Conservation (phyloP, 257 asterid genomes). For the Penstemon barbatus region DNA sequence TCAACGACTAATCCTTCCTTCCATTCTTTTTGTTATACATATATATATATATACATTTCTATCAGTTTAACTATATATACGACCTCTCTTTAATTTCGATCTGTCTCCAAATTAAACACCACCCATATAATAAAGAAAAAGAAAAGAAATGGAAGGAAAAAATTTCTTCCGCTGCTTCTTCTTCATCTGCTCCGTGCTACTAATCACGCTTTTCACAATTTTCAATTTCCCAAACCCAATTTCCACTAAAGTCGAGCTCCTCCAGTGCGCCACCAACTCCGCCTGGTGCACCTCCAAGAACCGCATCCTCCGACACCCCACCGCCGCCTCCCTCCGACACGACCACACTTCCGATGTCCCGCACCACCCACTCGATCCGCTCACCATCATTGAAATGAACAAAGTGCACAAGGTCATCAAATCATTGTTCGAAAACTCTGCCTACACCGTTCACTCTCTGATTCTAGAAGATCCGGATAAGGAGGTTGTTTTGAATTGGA, state of each 20-base stretch:
- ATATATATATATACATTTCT: neutral
- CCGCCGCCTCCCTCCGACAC: slow-evolving; percentile 7
- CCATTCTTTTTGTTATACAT: neutral
- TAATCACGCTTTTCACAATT: slow-evolving; percentile 30
- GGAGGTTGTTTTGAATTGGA: slow-evolving; percentile 51
- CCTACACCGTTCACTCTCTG: slow-evolving; percentile 59
- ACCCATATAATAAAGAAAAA: neutral
- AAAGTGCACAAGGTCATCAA: slow-evolving; percentile 38
- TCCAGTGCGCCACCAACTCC: slow-evolving; percentile 42
- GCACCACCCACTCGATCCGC: slow-evolving; percentile 73
- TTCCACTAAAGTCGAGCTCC: slow-evolving; percentile 22
- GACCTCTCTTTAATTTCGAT: too few relatives aligned
- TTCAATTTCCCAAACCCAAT: slow-evolving; percentile 27
- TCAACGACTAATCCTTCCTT: too few relatives aligned
- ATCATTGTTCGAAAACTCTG: slow-evolving; percentile 35
- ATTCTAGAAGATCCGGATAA: slow-evolving; percentile 70
- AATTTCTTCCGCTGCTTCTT: slow-evolving; percentile 37
- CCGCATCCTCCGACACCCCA: slow-evolving; percentile 48
- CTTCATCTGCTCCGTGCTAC: slow-evolving; percentile 30
- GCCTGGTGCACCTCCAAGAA: slow-evolving; percentile 53
- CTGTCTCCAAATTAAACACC: neutral
- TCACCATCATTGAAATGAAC: slow-evolving; percentile 58
- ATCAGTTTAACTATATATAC: too few relatives aligned
- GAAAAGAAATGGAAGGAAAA: slow-evolving; percentile 38
- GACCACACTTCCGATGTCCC: slow-evolving; percentile 45